Evolutionary conservation across 257 asterid species (phyloP).

Genomic region (Echium plantagineum): DNA sequence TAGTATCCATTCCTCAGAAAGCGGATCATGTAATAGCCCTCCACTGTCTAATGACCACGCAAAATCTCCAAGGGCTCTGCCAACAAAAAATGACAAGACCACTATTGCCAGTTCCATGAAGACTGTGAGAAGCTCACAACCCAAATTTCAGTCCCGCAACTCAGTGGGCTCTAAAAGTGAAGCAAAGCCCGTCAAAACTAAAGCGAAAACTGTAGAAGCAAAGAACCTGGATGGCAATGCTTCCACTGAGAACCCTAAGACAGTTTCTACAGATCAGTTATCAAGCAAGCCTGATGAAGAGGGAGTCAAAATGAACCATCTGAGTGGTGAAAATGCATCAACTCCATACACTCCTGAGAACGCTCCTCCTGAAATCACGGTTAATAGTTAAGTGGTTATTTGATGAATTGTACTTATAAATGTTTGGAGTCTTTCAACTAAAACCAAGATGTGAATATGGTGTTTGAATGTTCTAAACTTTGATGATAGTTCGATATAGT

Average conservation of each 20-base stretch:
- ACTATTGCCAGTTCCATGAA: slow-evolving; percentile 19
- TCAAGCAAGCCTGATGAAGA: slow-evolving; percentile 13
- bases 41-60: slow-evolving; percentile 17
- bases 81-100: slow-evolving; percentile 17
- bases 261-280: slow-evolving; percentile 12
- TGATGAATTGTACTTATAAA: not conserved
- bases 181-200: slow-evolving; percentile 16
- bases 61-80: slow-evolving; percentile 29
- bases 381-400: slow-evolving; percentile 31
- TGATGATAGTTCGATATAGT: slow-evolving; percentile 1
- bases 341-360: slow-evolving; percentile 12
- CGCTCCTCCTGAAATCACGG: slow-evolving; percentile 26
- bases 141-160: slow-evolving; percentile 24
- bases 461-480: slow-evolving; percentile 4
- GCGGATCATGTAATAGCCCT: slow-evolving; percentile 31
- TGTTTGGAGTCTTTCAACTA: not conserved
- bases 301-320: slow-evolving; percentile 9
- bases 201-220: slow-evolving; percentile 22
- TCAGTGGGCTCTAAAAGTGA: slow-evolving; percentile 17
- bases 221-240: slow-evolving; percentile 12
- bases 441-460: slow-evolving; percentile 13
- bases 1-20: slow-evolving; percentile 22
- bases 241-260: slow-evolving; percentile 12
- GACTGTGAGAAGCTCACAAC: slow-evolving; percentile 23
- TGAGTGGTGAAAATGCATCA: slow-evolving; percentile 11